Base-by-base conservation (phyloP, 2,329 filamentous ascomycete species). In the Penicillium sp. region DNA sequence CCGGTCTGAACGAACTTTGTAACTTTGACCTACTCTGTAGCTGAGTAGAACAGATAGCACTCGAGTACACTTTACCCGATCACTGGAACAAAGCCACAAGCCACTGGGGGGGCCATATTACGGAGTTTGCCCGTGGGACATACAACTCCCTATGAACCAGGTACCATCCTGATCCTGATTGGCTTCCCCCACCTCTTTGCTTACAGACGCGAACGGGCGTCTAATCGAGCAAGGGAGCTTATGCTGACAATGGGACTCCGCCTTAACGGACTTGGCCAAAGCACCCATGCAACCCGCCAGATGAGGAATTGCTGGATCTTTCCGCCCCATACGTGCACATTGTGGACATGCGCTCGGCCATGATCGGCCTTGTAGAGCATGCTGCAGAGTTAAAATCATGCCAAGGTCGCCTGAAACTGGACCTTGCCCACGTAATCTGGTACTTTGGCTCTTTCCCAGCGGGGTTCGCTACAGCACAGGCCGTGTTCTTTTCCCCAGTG, bases 191-290 rank as follows among this genome's bases (percentile, higher is more conserved):
- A 14, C 22, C 22, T 31, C 14, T 23, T 47, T 48, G 35, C 45
- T 48, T 33, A 29, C 58, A 55, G 60, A 50, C 46, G 58, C 59
- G 59, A 55, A 59, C 57, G 57, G 56, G 56, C 56, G 56, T 58
- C 56, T 58, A 58, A 56, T 44, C 31, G 29, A 54, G 44, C 49
- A 52, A n/a, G n/a, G 41, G 27, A 33, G 44, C 55, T 55, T 41
- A 41, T 56, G 56, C 56, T 59, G 48, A 49, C 46, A 33, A 27
- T 29, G 9, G 20, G 33, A 40, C 23, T 48, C 45, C 45, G 31
- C 46, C 45, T 25, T 48, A 49, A 49, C 46, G 31, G 46, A 49
- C 46, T 49, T 23, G 46, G 46, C 46, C 46, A 23, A 37, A 40
- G 46, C 46, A 37, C 37, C 37, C n/a, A 27, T 49, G 46, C 46